Evolutionary conservation across 2,329 filamentous ascomycete genomes (phyloP).

Genomic region (Ophiosphaerella narmari): DNA sequence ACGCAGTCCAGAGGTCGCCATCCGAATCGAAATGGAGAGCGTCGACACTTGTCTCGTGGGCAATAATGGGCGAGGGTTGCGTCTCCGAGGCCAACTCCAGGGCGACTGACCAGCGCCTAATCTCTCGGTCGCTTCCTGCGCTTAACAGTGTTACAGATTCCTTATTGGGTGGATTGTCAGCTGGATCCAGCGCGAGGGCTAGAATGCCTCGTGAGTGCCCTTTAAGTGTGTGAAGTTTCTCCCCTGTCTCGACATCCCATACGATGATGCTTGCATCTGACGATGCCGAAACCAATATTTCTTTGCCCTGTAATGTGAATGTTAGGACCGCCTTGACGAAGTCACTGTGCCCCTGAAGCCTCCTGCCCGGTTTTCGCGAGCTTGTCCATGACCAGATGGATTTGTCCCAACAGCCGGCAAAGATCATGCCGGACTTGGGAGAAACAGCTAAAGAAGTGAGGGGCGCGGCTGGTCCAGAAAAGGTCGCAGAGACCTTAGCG

Average conservation of each 20-base stretch:
- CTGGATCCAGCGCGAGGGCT: constrained; percentile 75
- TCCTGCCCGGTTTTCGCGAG: constrained; percentile 53
- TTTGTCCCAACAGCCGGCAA: constrained; percentile 95
- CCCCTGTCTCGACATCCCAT: constrained; percentile 74
- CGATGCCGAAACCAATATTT: constrained; percentile 56
- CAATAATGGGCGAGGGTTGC: constrained; percentile 63
- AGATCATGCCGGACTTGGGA: constrained; percentile 59
- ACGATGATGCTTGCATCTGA: constrained; percentile 63
- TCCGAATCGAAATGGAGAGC: constrained; percentile 73
- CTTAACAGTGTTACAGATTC: constrained; percentile 67
- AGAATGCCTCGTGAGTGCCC: constrained; percentile 80
- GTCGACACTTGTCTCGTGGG: constrained; percentile 92
- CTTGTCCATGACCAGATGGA: constrained; percentile 81
- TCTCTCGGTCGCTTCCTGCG: constrained; percentile 66
- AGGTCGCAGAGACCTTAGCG: constrained; percentile 54
- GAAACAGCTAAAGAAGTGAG: constrained; percentile 54
- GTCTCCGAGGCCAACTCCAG: constrained; percentile 26
- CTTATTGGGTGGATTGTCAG: constrained; percentile 25
- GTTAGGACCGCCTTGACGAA: constrained; percentile 85
- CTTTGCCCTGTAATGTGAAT: constrained; percentile 62
- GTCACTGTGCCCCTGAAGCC: constrained; percentile 78
- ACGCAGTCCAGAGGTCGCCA: constrained; percentile 88
- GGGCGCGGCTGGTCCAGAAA: constrained; percentile 77
- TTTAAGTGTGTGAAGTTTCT: constrained; percentile 74
- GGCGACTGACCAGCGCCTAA: constrained; percentile 74